Conservation (phyloP, 2,329 filamentous ascomycete genomes). For the Stylonectria norvegica region DNA sequence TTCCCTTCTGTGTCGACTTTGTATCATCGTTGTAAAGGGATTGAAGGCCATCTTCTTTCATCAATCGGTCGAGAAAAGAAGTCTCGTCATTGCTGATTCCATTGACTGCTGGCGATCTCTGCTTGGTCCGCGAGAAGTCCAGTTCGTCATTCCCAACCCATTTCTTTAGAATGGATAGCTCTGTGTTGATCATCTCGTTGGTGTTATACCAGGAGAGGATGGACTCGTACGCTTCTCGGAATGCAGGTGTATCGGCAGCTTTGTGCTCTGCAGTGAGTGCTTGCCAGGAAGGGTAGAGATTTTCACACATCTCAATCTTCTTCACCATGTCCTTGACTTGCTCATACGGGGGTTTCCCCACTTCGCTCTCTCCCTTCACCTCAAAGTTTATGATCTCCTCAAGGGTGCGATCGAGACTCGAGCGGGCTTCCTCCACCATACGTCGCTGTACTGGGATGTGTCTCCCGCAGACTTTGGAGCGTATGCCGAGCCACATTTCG, state of each 20-base stretch:
- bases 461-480: conserved; percentile 79
- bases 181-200: conserved; percentile 91
- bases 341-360: conserved; percentile 79
- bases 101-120: conserved; percentile 59
- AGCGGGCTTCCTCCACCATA: conserved; percentile 80
- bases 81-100: conserved; percentile 80
- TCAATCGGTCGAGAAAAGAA: conserved; percentile 87
- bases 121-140: conserved; percentile 77
- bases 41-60: conserved; percentile 93
- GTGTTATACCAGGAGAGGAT: conserved; percentile 97
- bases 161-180: conserved; percentile 83
- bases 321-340: conserved; percentile 87
- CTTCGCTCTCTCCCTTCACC: conserved; percentile 90
- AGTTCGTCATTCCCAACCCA: conserved; percentile 97
- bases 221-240: conserved; percentile 78
- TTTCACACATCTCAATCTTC: conserved; percentile 87
- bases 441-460: conserved; percentile 80
- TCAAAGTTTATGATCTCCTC: conserved; percentile 91
- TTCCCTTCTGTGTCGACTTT: conserved; percentile 57
- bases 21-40: conserved; percentile 76
- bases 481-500: conserved; percentile 84
- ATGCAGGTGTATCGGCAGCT: conserved; percentile 70
- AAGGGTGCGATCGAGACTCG: conserved; percentile 67
- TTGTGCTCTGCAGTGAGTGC: conserved; percentile 74
- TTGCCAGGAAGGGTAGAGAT: conserved; percentile 76